These are phyloP conservation scores for Cystobasidium tubakii DNA, from an alignment of 768 basidiomycete species.

Conservation along the genomic window DNA sequence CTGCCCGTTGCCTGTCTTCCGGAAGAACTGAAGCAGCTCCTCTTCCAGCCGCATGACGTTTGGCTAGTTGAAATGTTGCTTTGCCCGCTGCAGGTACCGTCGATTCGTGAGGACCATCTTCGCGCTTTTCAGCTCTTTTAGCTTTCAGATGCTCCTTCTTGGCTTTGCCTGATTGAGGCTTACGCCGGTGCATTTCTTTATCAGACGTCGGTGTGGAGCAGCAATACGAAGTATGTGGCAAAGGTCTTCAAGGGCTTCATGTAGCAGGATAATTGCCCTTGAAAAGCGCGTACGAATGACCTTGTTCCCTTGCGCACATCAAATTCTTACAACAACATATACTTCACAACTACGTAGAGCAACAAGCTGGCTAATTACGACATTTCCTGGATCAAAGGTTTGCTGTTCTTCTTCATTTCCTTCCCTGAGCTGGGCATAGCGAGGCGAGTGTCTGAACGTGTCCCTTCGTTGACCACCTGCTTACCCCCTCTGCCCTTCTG, in stretches of 20 bases:
- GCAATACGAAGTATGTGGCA: neutral
- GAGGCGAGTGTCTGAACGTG: too few species aligned
- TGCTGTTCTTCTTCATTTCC: neutral
- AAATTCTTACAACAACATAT: neutral
- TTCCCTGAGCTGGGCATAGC: neutral
- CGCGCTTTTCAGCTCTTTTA: neutral
- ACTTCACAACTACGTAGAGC: neutral
- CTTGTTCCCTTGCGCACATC: neutral
- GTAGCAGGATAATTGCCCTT: neutral
- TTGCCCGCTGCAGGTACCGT: neutral
- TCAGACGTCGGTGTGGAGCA: neutral
- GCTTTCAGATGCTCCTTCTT: slow-evolving; percentile 24
- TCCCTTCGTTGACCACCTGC: too few species aligned
- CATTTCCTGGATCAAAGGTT: neutral
- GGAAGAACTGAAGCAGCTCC: neutral
- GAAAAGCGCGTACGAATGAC: neutral
- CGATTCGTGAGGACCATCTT: neutral
- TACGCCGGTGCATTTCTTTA: slow-evolving; percentile 6
- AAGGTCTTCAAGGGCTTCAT: neutral
- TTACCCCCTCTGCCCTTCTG: too few species aligned
- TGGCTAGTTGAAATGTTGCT: neutral
- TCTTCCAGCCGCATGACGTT: slow-evolving; percentile 16
- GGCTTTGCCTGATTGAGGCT: slow-evolving; percentile 20
- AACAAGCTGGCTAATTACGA: neutral
- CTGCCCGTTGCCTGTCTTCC: slow-evolving; percentile 3